A percentile compares a stretch with the other conserved stretches of the same genome.
Evolutionary conservation across 2,329 filamentous ascomycete species (phyloP).

Genomic region (Coleophoma cylindrospora): DNA sequence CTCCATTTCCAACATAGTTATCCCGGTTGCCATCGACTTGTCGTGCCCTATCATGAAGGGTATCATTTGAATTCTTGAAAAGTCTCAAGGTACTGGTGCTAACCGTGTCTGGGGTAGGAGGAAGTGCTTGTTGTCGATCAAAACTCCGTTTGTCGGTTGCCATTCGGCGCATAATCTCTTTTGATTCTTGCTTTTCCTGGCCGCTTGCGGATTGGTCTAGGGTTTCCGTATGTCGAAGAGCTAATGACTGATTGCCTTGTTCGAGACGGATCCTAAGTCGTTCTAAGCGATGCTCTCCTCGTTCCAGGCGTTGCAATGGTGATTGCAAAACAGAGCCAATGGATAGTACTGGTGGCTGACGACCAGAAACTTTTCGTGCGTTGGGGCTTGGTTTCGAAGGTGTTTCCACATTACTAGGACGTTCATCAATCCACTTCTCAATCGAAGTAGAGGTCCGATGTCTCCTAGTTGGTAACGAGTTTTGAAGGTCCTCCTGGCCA

Average conservation of each 20-base stretch:
- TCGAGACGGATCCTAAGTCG: conserved; percentile 32
- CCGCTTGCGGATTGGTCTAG: conserved; percentile 7
- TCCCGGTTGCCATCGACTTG: conserved; percentile 2
- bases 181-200: conserved; percentile 8
- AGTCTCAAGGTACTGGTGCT: conserved; percentile 30
- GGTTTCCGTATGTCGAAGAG: conserved; percentile 17
- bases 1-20: too few relatives aligned
- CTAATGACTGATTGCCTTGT: conserved; percentile 3
- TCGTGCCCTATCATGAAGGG: conserved; percentile 21
- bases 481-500: conserved; percentile 8
- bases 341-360: conserved; percentile 35
- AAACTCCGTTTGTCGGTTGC: conserved; percentile 29
- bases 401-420: conserved; percentile 9
- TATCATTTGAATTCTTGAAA: conserved; percentile 46
- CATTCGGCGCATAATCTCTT: conserved; percentile 8
- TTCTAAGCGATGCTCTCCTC: conserved; percentile 29
- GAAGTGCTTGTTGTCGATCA: conserved; percentile 22
- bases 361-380: conserved; percentile 3
- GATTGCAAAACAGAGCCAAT: conserved; percentile 43
- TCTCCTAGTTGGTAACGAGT: conserved; percentile 7
- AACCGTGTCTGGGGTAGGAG: conserved; percentile 30
- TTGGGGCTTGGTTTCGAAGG: conserved; percentile 5
- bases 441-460: conserved; percentile 17
- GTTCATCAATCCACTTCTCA: conserved; percentile 27
- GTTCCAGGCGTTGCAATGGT: conserved; percentile 37